These are phyloP conservation scores for Globisporangium spinosum DNA, from an alignment of 352 stramenopile species.

Conservation along the genomic window DNA sequence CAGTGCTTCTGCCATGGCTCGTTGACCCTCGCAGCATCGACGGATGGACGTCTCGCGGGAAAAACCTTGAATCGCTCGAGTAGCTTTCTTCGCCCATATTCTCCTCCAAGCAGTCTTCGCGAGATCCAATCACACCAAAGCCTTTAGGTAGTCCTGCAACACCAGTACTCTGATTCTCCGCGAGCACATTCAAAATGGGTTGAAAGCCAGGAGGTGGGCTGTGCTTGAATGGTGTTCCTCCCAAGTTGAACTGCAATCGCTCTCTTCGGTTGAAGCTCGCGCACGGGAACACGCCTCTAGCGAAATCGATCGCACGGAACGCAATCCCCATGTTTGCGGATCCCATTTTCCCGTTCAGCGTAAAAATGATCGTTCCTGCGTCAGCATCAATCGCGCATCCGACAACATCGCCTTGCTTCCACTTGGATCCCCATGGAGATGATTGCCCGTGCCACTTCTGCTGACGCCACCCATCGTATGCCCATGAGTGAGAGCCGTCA, in stretches of 20 bases:
- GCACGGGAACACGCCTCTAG: conserved; percentile 79
- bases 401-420: conserved; percentile 91
- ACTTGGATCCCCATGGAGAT: conserved; percentile 86
- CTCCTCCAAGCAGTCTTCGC: conserved; percentile 84
- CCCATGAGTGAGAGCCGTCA: conserved; percentile 90
- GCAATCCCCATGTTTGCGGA: conserved; percentile 84
- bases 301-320: conserved; percentile 81
- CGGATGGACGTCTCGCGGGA: conserved; percentile 67
- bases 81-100: conserved; percentile 83
- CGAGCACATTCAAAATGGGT: conserved; percentile 72
- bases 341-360: conserved; percentile 88
- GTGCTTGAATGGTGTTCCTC: conserved; percentile 77
- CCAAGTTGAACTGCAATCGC: conserved; percentile 85
- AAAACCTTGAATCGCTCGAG: conserved; percentile 72
- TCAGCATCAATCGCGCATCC: conserved; percentile 88
- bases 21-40: conserved; percentile 62
- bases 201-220: conserved; percentile 69
- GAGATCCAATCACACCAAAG: conserved; percentile 71
- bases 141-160: conserved; percentile 54
- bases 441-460: conserved; percentile 89
- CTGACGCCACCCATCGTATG: conserved; percentile 91
- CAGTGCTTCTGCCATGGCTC: conserved; percentile 42
- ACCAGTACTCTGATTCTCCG: conserved; percentile 26
- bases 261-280: conserved; percentile 87
- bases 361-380: conserved; percentile 87